Evolutionary conservation across 768 basidiomycete species (phyloP).

Genomic region (Leucocoprinus birnbaumii): DNA sequence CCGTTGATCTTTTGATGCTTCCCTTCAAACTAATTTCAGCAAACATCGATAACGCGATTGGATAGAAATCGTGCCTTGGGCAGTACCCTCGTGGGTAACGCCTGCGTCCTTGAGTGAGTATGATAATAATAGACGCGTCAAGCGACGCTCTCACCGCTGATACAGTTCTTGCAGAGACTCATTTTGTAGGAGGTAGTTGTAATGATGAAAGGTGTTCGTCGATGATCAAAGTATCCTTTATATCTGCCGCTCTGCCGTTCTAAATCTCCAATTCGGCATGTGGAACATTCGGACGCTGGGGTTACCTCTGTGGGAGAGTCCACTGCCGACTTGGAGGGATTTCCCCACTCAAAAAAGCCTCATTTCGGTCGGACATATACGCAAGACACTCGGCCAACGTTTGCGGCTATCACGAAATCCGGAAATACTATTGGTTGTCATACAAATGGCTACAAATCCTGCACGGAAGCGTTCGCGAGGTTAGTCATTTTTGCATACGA

Average conservation of each 20-base stretch:
- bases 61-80: constrained; percentile 32
- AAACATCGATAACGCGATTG: neutral
- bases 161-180: constrained; percentile 47
- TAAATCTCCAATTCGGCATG: neutral
- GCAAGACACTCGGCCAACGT: neutral
- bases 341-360: too few relatives aligned
- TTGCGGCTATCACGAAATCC: neutral
- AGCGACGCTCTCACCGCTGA: constrained; percentile 36
- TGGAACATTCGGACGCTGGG: neutral
- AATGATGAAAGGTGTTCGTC: too few relatives aligned
- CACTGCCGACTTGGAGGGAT: too few relatives aligned
- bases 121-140: neutral
- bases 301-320: too few relatives aligned
- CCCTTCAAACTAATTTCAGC: constrained; percentile 27
- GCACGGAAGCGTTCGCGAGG: too few relatives aligned
- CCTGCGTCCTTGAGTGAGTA: constrained; percentile 27
- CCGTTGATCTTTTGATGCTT: constrained; percentile 44
- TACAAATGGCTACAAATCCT: neutral
- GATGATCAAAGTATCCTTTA: too few relatives aligned
- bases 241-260: neutral
- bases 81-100: constrained; percentile 47
- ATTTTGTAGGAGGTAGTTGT: constrained; percentile 17
- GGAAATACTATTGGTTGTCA: neutral
- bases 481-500: neutral
- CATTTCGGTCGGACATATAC: neutral